These are phyloP conservation scores for Populus euphratica DNA, from an alignment of 345 rosid genomes.

Conservation along the genomic window DNA sequence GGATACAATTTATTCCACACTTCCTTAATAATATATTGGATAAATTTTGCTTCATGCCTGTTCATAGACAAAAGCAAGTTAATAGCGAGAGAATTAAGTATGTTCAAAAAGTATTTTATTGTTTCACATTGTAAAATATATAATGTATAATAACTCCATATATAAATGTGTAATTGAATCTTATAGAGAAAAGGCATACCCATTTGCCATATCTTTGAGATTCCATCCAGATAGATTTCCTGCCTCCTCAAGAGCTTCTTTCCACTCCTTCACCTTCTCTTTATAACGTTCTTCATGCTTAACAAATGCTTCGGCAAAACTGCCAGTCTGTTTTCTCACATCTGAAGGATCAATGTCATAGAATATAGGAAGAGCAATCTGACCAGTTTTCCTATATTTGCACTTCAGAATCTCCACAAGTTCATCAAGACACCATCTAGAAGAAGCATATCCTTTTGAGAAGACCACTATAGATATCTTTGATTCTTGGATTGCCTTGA, in stretches of 20 bases:
- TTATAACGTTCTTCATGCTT: not conserved
- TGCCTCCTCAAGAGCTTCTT: not conserved
- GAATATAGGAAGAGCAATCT: not conserved
- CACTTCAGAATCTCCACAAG: not conserved
- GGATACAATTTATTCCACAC: conserved; percentile 24
- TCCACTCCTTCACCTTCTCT: not conserved
- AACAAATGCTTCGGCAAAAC: not conserved
- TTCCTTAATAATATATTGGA: conserved; percentile 23
- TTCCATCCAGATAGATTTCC: not conserved
- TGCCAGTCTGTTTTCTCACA: conserved; percentile 5
- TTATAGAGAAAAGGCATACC: not conserved
- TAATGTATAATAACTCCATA: too few relatives aligned
- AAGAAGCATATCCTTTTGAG: not conserved
- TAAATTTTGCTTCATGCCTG: conserved; percentile 31
- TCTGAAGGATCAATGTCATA: conserved; percentile 1
- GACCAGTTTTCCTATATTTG: not conserved
- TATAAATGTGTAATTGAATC: too few relatives aligned
- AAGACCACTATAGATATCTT: not conserved
- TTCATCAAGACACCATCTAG: not conserved
- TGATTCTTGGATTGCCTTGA: not conserved
- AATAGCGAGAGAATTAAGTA: too few relatives aligned
- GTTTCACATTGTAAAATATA: too few relatives aligned
- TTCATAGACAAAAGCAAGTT: too few relatives aligned
- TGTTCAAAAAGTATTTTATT: not conserved
- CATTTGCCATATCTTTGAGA: not conserved